A percentile compares a stretch with the other conserved stretches of the same genome.
phyloP scores from a whole-genome alignment of 352 stramenopile species.

The Phytophthora brassicae region DNA sequence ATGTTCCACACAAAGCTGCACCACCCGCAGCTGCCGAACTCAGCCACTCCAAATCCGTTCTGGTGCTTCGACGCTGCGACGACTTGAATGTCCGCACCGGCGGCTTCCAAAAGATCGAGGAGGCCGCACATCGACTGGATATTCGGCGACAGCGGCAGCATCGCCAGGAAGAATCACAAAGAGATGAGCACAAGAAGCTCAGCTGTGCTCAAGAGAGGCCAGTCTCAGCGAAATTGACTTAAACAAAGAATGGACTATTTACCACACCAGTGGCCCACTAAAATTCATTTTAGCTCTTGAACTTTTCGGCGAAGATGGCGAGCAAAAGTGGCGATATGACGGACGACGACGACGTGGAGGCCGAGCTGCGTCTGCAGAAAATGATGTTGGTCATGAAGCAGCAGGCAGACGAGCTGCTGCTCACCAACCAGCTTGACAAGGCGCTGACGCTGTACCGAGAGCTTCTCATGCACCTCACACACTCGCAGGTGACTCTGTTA shows the following conservation, averaged over 20 bases:
- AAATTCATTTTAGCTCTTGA: neutral
- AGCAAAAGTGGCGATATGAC: slow-evolving; percentile 28
- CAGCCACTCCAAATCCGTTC: slow-evolving; percentile 16
- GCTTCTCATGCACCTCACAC: slow-evolving; percentile 70
- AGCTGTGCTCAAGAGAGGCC: slow-evolving; percentile 5
- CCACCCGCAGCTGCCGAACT: neutral
- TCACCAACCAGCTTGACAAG: slow-evolving; percentile 46
- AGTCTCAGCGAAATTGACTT: slow-evolving; percentile 19
- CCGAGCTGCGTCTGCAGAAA: slow-evolving; percentile 42
- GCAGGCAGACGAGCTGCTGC: slow-evolving; percentile 66
- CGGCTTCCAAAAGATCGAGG: slow-evolving; percentile 82
- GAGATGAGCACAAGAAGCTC: slow-evolving; percentile 7
- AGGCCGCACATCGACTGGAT: slow-evolving; percentile 47
- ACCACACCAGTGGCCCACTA: slow-evolving; percentile 2
- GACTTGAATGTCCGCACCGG: slow-evolving; percentile 67
- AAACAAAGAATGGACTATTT: slow-evolving; percentile 9
- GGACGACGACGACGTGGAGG: slow-evolving; percentile 43
- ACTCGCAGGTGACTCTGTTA: slow-evolving; percentile 63
- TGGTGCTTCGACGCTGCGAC: slow-evolving; percentile 70
- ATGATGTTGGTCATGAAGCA: slow-evolving; percentile 57
- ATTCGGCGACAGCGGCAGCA: slow-evolving; percentile 33
- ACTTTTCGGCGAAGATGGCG: slow-evolving; percentile 20
- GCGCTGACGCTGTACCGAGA: slow-evolving; percentile 67
- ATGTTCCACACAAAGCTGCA: slow-evolving; percentile 11
- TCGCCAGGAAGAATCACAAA: slow-evolving; percentile 7